phyloP scores from a whole-genome alignment of 345 rosid genomes.

The Eutrema japonicum region DNA sequence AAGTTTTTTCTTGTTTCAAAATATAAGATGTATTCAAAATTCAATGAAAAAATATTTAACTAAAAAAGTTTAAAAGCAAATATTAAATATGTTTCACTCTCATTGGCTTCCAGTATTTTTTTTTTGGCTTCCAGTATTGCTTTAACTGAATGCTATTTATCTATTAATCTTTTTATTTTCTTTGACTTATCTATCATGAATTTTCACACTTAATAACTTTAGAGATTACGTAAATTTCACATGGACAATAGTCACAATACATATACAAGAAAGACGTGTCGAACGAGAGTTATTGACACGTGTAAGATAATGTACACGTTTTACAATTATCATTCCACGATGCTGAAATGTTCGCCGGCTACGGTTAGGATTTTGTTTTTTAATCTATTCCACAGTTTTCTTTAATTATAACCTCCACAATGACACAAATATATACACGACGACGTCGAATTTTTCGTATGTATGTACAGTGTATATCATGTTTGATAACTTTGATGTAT shows the following conservation, averaged over 20 bases:
- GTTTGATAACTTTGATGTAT: constrained; percentile 1
- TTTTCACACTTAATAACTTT: not conserved
- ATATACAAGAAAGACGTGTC: constrained; percentile 23
- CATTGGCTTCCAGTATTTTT: no score
- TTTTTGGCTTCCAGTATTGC: no score
- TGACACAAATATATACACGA: not conserved
- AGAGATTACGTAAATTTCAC: constrained; percentile 3
- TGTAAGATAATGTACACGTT: constrained; percentile 1
- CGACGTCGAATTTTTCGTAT: not conserved
- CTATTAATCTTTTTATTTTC: not conserved
- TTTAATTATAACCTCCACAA: not conserved
- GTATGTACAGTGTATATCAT: not conserved
- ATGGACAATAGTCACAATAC: not conserved
- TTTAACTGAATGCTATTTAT: no score
- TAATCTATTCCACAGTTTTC: not conserved
- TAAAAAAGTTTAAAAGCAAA: no score
- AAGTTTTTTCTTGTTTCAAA: no score
- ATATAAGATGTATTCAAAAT: no score
- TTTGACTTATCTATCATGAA: constrained; percentile 8
- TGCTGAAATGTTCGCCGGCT: not conserved
- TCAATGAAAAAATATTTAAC: no score
- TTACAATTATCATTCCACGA: not conserved
- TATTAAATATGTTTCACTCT: no score
- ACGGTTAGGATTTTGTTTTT: constrained; percentile 1
- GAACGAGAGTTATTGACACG: not conserved